Percentiles rank a stretch among this genome's conserved stretches.
phyloP scores from a whole-genome alignment of 148 eudicot genomes.

The Dianthus caryophyllus region DNA sequence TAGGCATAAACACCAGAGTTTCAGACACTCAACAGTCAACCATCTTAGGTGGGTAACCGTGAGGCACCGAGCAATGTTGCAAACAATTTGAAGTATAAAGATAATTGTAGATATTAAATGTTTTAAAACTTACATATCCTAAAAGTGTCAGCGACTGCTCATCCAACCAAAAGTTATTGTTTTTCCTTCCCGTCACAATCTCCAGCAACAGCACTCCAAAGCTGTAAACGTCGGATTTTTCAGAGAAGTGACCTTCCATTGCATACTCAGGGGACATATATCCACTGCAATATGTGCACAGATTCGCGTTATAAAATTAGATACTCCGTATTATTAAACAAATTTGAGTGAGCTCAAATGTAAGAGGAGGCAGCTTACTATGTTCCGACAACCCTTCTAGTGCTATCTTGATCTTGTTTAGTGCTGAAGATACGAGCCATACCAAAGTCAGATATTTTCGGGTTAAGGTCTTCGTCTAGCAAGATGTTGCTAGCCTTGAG shows the following conservation, averaged over 20 bases:
- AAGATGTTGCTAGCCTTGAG: conserved; percentile 33
- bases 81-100: neutral
- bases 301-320: neutral
- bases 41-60: too few relatives aligned
- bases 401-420: conserved; percentile 30
- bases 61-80: too few relatives aligned
- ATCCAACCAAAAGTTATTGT: conserved; percentile 25
- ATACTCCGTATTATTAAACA: neutral
- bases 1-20: too few relatives aligned
- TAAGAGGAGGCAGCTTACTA: conserved; percentile 18
- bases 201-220: conserved; percentile 31
- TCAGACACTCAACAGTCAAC: too few relatives aligned
- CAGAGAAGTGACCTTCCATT: conserved; percentile 35
- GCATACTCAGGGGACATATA: conserved; percentile 35
- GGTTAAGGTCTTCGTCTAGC: conserved; percentile 28
- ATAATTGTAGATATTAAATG: neutral
- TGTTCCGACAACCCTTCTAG: conserved; percentile 31
- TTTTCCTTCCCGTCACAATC: conserved; percentile 26
- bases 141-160: conserved; percentile 29
- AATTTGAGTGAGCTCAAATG: neutral
- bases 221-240: conserved; percentile 32
- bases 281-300: conserved; percentile 18
- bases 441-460: conserved; percentile 33
- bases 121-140: conserved; percentile 27
- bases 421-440: conserved; percentile 31